These are phyloP conservation scores for Stevia rebaudiana DNA, from an alignment of 140 eudicot genomes.

Conservation along the genomic window DNA sequence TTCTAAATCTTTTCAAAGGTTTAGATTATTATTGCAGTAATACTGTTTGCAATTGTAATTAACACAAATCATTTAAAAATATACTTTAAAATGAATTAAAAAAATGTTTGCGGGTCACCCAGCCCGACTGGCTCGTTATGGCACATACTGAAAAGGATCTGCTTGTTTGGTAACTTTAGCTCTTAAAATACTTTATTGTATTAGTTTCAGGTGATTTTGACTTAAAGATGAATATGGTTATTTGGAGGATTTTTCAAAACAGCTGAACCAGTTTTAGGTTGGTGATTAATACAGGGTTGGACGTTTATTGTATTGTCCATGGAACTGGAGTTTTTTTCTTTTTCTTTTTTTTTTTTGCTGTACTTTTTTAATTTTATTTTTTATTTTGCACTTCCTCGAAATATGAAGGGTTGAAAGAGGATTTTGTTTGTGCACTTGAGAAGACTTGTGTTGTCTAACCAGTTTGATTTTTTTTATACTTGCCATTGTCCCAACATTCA, in stretches of 20 bases:
- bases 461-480: too few species aligned
- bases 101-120: not conserved
- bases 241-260: slow-evolving; percentile 18
- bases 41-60: not conserved
- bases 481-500: slow-evolving; percentile 25
- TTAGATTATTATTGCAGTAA: not conserved
- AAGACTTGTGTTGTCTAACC: slow-evolving; percentile 17
- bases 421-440: slow-evolving; percentile 30
- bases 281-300: slow-evolving; percentile 33
- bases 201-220: slow-evolving; percentile 28
- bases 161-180: not conserved
- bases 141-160: not conserved
- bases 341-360: not conserved
- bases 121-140: not conserved
- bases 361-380: too few species aligned
- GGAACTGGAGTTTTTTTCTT: slow-evolving; percentile 17
- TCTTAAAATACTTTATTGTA: not conserved
- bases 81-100: not conserved
- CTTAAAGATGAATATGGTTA: slow-evolving; percentile 21
- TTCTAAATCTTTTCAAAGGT: not conserved
- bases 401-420: slow-evolving; percentile 26
- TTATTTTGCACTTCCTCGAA: slow-evolving; percentile 22
- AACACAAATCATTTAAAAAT: not conserved
- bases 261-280: slow-evolving; percentile 24
- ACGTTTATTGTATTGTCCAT: slow-evolving; percentile 27